A percentile compares a stretch with the other conserved stretches of the same genome.
Evolutionary conservation across 2,329 filamentous ascomycete genomes (phyloP).

Genomic region (Aspergillus glaucus): DNA sequence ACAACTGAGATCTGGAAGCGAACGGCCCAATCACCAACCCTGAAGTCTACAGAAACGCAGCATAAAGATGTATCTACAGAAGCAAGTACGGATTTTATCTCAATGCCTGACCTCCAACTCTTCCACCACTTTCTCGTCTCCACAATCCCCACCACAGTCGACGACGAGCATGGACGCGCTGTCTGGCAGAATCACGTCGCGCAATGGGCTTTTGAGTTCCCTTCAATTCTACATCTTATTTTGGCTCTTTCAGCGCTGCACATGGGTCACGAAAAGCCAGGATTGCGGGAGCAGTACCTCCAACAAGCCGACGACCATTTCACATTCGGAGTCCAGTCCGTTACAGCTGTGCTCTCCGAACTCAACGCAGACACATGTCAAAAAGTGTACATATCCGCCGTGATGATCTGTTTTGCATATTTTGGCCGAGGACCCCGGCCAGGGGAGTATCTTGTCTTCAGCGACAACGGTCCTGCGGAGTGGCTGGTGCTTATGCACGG

Average conservation of each 20-base stretch:
- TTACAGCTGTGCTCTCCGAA: constrained; percentile 21
- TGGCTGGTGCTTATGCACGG: constrained; percentile 29
- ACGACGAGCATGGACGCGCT: constrained; percentile 12
- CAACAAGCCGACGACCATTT: constrained; percentile 27
- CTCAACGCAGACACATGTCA: constrained; percentile 25
- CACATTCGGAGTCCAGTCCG: constrained; percentile 28
- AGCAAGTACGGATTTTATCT: constrained; percentile 12
- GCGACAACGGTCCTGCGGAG: constrained; percentile 21
- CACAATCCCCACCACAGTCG: constrained; percentile 17
- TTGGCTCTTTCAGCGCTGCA: constrained; percentile 27
- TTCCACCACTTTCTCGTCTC: constrained; percentile 26
- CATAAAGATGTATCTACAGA: constrained; percentile 9
- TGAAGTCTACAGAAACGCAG: constrained; percentile 8
- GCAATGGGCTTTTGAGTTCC: constrained; percentile 24
- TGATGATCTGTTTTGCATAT: constrained; percentile 29
- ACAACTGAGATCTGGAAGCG: constrained; percentile 5
- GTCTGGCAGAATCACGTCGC: constrained; percentile 27
- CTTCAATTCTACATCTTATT: constrained; percentile 27
- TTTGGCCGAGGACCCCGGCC: constrained; percentile 24
- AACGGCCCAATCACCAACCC: not conserved
- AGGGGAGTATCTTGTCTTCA: constrained; percentile 30
- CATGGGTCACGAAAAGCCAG: constrained; percentile 16
- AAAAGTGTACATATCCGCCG: constrained; percentile 25
- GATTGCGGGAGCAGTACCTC: constrained; percentile 14
- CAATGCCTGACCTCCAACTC: constrained; percentile 23